These are phyloP conservation scores for Heracleum sosnowskyi DNA, from an alignment of 129 eudicot species.

Conservation along the genomic window DNA sequence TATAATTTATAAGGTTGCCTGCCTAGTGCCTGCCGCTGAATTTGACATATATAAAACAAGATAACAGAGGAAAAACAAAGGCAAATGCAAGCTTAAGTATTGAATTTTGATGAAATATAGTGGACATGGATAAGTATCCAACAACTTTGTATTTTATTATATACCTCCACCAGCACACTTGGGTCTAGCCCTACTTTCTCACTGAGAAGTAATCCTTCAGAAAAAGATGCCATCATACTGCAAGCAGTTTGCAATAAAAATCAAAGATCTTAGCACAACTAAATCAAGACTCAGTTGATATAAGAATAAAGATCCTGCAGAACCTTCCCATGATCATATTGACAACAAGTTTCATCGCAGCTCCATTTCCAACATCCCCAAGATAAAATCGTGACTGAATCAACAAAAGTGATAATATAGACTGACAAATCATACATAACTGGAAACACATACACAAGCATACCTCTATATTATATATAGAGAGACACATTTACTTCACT, in stretches of 20 bases:
- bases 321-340: conserved; percentile 99
- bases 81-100: not conserved
- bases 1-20: not conserved
- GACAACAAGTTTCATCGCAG: conserved; percentile 97
- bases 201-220: conserved; percentile 85
- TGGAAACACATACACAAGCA: not conserved
- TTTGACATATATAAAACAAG: not conserved
- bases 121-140: not conserved
- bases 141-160: not conserved
- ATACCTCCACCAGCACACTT: conserved; percentile 82
- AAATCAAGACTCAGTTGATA: not conserved
- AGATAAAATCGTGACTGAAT: conserved; percentile 82
- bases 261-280: conserved; percentile 1
- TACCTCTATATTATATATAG: not conserved
- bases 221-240: conserved; percentile 99
- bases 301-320: not conserved
- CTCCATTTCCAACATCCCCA: conserved; percentile 96
- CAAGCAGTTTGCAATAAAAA: conserved; percentile 15
- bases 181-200: conserved; percentile 98
- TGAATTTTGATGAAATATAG: not conserved
- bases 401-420: conserved; percentile 7
- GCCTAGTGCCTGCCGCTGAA: not conserved
- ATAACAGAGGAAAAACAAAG: not conserved
- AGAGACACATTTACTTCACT: conserved; percentile 1
- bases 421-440: not conserved